Evolutionary conservation across 495 filamentous ascomycete species (phyloP).

Genomic region (Penicillium paradoxum): DNA sequence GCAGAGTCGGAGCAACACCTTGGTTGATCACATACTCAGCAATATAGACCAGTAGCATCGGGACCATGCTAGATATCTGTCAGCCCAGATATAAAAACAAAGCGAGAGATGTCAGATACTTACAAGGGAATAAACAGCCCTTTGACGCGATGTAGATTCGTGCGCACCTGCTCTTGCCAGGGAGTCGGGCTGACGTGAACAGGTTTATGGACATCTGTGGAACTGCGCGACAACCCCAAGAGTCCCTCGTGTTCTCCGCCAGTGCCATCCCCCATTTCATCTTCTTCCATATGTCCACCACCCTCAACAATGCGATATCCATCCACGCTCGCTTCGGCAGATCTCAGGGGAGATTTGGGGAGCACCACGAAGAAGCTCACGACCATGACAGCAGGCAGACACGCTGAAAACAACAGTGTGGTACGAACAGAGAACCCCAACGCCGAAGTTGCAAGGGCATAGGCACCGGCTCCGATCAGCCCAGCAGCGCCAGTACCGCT

Average conservation of each 20-base stretch:
- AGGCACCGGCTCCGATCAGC: conserved; percentile 77
- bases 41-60: conserved; percentile 85
- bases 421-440: conserved; percentile 63
- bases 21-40: conserved; percentile 97
- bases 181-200: conserved; percentile 2
- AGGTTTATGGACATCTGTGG: conserved; percentile 19
- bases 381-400: conserved; percentile 77
- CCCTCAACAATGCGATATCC: conserved; percentile 32
- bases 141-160: conserved; percentile 48
- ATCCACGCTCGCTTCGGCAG: conserved; percentile 8
- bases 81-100: conserved; percentile 7
- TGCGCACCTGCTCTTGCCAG: conserved; percentile 35
- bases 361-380: conserved; percentile 77
- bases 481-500: conserved; percentile 91
- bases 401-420: conserved; percentile 70
- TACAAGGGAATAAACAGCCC: conserved; percentile 65
- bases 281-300: conserved; percentile 39
- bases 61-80: conserved; percentile 66
- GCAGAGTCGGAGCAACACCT: conserved; percentile 79
- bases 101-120: conserved; percentile 12
- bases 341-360: conserved; percentile 55
- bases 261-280: conserved; percentile 29
- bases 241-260: conserved; percentile 37
- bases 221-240: conserved; percentile 28
- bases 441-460: conserved; percentile 78